A percentile compares a stretch with the other conserved stretches of the same genome.
Conservation (phyloP, 257 asterid genomes). For the Solanum pinnatisectum region DNA sequence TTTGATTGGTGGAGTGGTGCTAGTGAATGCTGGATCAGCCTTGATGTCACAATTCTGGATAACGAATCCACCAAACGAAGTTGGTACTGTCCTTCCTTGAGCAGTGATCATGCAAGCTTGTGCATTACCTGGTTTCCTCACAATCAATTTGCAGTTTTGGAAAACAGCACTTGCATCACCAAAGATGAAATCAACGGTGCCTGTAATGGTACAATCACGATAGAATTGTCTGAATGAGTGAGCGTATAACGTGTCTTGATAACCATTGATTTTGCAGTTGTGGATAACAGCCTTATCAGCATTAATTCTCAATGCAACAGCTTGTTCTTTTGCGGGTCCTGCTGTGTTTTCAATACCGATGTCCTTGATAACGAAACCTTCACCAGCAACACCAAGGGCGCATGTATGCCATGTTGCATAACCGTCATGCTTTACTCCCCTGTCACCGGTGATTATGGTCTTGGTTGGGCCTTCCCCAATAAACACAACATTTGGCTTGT, state of each 20-base stretch:
- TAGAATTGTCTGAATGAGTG: constrained; percentile 69
- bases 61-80: constrained; percentile 25
- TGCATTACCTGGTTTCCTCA: constrained; percentile 53
- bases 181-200: constrained; percentile 75
- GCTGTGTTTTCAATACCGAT: constrained; percentile 75
- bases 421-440: constrained; percentile 4
- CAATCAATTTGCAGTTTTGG: constrained; percentile 29
- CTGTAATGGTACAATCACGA: constrained; percentile 53
- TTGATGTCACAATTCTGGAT: constrained; percentile 38
- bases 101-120: constrained; percentile 87
- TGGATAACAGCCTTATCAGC: constrained; percentile 31
- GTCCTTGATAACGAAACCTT: constrained; percentile 53
- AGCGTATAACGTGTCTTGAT: constrained; percentile 70
- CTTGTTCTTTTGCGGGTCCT: constrained; percentile 55
- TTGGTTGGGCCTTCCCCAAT: constrained; percentile 57
- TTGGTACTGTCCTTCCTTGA: constrained; percentile 61
- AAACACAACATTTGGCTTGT: constrained; percentile 19
- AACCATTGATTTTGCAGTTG: constrained; percentile 62
- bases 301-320: constrained; percentile 24
- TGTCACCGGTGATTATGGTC: constrained; percentile 22
- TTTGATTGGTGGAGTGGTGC: not conserved
- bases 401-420: not conserved
- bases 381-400: not conserved
- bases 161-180: constrained; percentile 58
- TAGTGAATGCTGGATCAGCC: constrained; percentile 35